Base-by-base conservation (phyloP, 192 early-diverging fungal species). In the Coemansia sp. region DNA sequence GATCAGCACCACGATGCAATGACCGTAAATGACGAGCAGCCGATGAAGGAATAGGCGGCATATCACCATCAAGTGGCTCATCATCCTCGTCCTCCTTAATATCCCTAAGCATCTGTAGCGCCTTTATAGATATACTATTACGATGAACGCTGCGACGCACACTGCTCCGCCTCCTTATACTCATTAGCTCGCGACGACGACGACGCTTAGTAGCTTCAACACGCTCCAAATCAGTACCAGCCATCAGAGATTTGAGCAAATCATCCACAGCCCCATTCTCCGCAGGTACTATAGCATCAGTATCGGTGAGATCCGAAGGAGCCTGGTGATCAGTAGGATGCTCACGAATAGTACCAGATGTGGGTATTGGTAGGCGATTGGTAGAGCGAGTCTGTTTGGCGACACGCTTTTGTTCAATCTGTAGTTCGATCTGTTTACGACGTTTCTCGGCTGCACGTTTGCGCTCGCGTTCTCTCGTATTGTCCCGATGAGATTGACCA, bases 181-280 rank as follows among this genome's bases (percentile, higher is more conserved):
- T 82, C 80, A 82, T 82, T 47, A 82, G 52, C 68, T 86, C 84
- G 0, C 84, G 71, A 3, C 80, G 77, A 13, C 76, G 70, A 5
- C 80, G 64, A 42, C 76, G 76, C 55, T 84, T 84, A 28, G 73
- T 74, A 2, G 77, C 77, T 61, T 82, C 74, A 4, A 80, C 72
- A 0, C 86, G 78, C 53, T 90, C 90, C 40, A 91, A 59, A 59
- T 92, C 91, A 1, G 88, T 88, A 7, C 89, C 90, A 28, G 87
- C 86, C 70, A 89, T 81, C 33, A 93, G 81, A 32, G 86, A 88
- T 66, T 93, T 90, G 23, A 93, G 80, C 62, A 93, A 64, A 69
- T 91, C 89, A 53, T 93, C 92, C 76, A 93, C 91, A 38, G 91
- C 86, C 40, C 91, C 88, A 69, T 93, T 92, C 58, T 92, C 82